Evolutionary conservation across 495 filamentous ascomycete genomes (phyloP).

Genomic region (Oidiodendron maius): DNA sequence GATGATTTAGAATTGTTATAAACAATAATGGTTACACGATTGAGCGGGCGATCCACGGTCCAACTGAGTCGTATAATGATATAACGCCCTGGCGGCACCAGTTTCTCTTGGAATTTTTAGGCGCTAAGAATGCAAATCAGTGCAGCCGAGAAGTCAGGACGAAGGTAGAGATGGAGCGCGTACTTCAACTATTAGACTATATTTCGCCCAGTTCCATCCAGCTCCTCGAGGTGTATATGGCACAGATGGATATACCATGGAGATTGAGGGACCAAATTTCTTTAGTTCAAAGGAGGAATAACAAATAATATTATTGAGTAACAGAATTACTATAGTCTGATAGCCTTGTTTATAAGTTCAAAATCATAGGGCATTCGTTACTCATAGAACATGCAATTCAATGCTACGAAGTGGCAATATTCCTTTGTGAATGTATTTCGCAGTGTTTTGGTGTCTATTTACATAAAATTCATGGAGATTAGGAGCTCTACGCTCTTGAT

Average conservation of each 20-base stretch:
- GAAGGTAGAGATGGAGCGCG: not conserved
- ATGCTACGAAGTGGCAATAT: too few relatives aligned
- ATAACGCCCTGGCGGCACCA: slow-evolving; percentile 34
- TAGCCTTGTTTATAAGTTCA: too few relatives aligned
- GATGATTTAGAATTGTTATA: slow-evolving; percentile 33
- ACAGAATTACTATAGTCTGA: too few relatives aligned
- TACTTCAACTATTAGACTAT: not conserved
- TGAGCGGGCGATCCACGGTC: slow-evolving; percentile 43
- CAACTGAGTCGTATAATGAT: slow-evolving; percentile 44
- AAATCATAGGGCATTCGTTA: too few relatives aligned
- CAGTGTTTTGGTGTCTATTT: too few relatives aligned
- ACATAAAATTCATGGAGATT: too few relatives aligned
- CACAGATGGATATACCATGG: slow-evolving; percentile 5
- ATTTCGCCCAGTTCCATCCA: not conserved
- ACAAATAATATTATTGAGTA: too few relatives aligned
- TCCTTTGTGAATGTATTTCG: too few relatives aligned
- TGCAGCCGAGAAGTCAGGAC: not conserved
- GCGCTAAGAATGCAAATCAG: not conserved
- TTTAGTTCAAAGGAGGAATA: too few relatives aligned
- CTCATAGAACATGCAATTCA: too few relatives aligned
- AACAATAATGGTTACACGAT: slow-evolving; percentile 47
- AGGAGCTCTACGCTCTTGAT: too few relatives aligned
- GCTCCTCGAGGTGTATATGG: slow-evolving; percentile 6
- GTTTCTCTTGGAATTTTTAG: slow-evolving; percentile 30
- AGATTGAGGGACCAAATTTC: slow-evolving; percentile 1